Base-by-base conservation (phyloP, 192 early-diverging fungal genomes). In the Coemansia sp. region DNA sequence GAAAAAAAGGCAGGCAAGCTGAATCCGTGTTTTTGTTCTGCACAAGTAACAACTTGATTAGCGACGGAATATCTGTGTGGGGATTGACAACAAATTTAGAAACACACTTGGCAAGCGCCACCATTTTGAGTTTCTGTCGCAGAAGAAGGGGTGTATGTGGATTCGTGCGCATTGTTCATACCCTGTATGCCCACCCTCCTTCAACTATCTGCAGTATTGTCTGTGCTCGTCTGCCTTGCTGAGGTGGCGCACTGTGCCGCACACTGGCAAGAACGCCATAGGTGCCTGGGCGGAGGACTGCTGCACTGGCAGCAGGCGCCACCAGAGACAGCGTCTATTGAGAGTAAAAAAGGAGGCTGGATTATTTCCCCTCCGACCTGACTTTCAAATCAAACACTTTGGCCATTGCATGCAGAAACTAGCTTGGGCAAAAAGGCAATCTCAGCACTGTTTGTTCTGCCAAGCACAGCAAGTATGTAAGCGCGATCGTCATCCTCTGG, bases 121-220 rank as follows among this genome's bases (percentile, higher is more conserved):
- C 46, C 19, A 46, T n/a, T 32, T 32, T 32, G 29, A 4, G 29
- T 32, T 32, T 32, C 7, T 4, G 29, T 32, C 29, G 29, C 29
- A 32, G 29, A 50, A 50, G 26, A 46, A 24, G 42, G 21, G 11
- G 43, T 46, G 21, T 46, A n/a, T n/a, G n/a, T 32, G 29, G 29
- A 32, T 32, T 7, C 7, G 7, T 32, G 29, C 29, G 29, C 3
- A 32, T 21, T 50, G 15, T 50, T 50, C 26, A 24, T 26, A 14
- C 46, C 14, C 46, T 4, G 27, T 24, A 46, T 21, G 26, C 46
- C 24, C 46, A 50, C 29, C 29, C 29, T 32, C 29, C 29, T 32
- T 7, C 46, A 50, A 27, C 24, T 26, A 50, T 50, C 46, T 26
- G 46, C 22, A 50, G 46, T 15, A 50, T 50, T 50, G 46, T 50